Evolutionary conservation across 495 filamentous ascomycete genomes (phyloP).

Genomic region (Barbatosphaeria neglecta): DNA sequence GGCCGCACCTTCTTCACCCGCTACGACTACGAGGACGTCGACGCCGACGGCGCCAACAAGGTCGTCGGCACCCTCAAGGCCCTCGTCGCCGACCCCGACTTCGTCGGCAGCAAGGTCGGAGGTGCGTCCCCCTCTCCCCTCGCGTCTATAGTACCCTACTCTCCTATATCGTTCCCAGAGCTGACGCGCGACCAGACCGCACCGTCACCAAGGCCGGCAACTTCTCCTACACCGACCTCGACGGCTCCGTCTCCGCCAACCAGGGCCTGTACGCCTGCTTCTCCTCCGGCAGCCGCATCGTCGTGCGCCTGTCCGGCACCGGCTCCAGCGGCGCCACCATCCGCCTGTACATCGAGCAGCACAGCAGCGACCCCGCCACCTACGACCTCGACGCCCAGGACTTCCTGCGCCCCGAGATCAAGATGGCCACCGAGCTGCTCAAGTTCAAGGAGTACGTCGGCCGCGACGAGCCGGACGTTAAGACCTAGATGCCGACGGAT

Average conservation of each 20-base stretch:
- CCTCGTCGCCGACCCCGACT: conserved; percentile 53
- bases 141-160: too few relatives aligned
- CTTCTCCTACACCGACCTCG: conserved; percentile 94
- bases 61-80: conserved; percentile 65
- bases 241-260: conserved; percentile 89
- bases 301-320: conserved; percentile 87
- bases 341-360: conserved; percentile 90
- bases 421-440: conserved; percentile 69
- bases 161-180: conserved; percentile 1
- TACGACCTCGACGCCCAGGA: conserved; percentile 75
- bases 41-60: conserved; percentile 79
- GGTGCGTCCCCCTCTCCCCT: too few relatives aligned
- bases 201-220: conserved; percentile 85
- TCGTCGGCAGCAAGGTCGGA: conserved; percentile 69
- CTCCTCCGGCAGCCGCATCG: conserved; percentile 85
- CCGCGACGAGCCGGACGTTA: conserved; percentile 85
- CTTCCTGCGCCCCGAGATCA: conserved; percentile 84
- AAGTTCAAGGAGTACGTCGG: conserved; percentile 85
- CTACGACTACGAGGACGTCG: conserved; percentile 94
- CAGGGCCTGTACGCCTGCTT: conserved; percentile 94
- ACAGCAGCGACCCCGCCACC: conserved; percentile 59
- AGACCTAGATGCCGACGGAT: conserved; percentile 44
- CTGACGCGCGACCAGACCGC: conserved; percentile 31
- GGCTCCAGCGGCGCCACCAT: conserved; percentile 93
- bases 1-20: conserved; percentile 98